phyloP scores from a whole-genome alignment of 768 basidiomycete genomes.

The Hygrophoropsis aurantiaca region DNA sequence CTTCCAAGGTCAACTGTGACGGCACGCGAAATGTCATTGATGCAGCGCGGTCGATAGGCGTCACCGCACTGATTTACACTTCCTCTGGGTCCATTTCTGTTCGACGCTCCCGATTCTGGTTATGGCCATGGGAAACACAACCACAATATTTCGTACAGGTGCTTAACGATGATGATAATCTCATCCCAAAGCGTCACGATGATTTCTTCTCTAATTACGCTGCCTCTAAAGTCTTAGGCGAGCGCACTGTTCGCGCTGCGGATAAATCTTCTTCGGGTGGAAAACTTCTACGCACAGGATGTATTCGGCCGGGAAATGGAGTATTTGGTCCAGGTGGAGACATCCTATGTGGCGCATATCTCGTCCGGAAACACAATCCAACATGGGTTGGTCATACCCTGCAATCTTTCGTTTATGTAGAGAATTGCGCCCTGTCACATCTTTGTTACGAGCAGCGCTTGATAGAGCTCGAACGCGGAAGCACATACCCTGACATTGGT shows the following conservation, averaged over 20 bases:
- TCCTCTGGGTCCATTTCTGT: constrained; percentile 70
- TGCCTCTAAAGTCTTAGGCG: constrained; percentile 59
- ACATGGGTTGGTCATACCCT: constrained; percentile 60
- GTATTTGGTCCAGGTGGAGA: constrained; percentile 77
- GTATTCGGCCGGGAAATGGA: constrained; percentile 77
- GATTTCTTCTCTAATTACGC: constrained; percentile 82
- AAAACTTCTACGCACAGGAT: constrained; percentile 60
- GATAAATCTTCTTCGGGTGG: constrained; percentile 32
- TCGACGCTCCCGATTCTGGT: constrained; percentile 55
- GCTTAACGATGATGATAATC: constrained; percentile 58
- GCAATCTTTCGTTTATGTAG: constrained; percentile 71
- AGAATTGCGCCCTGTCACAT: constrained; percentile 74
- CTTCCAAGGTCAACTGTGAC: constrained; percentile 60
- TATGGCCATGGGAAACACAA: constrained; percentile 74
- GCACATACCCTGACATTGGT: constrained; percentile 60
- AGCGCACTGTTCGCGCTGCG: constrained; percentile 45
- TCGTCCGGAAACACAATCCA: constrained; percentile 57
- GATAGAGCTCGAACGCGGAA: constrained; percentile 47
- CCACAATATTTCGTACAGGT: constrained; percentile 61
- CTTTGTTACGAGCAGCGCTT: constrained; percentile 73
- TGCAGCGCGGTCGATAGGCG: constrained; percentile 56
- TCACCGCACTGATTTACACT: constrained; percentile 62
- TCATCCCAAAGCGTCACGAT: constrained; percentile 51
- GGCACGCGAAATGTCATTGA: constrained; percentile 70
- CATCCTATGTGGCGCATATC: constrained; percentile 62